Conservation (phyloP, 495 filamentous ascomycete species). For the Penicillium angulare region DNA sequence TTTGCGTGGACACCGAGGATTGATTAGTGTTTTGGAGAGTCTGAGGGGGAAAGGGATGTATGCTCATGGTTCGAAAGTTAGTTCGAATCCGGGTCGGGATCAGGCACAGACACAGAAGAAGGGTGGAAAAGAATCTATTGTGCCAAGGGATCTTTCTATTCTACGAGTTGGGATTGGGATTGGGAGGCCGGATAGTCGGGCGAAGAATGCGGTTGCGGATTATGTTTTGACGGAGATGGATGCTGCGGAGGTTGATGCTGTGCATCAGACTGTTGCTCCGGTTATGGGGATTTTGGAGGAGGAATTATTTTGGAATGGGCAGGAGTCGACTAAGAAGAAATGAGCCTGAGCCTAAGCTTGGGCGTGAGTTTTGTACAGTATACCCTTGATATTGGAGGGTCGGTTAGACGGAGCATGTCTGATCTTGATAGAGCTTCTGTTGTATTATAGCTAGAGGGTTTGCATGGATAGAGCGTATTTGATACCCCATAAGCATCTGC, state of each 20-base stretch:
- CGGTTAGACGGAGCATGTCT: no score
- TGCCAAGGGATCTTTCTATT: conserved; percentile 31
- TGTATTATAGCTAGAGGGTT: neutral
- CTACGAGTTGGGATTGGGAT: conserved; percentile 68
- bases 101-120: neutral
- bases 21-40: conserved; percentile 62
- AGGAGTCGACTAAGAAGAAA: no score
- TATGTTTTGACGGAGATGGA: conserved; percentile 70
- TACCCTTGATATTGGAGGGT: neutral
- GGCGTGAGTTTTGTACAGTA: conserved; percentile 5
- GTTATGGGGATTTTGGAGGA: conserved; percentile 52
- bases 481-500: conserved; percentile 22
- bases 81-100: neutral
- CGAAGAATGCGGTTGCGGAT: conserved; percentile 53
- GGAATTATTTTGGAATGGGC: conserved; percentile 33
- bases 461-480: conserved; percentile 6
- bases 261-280: conserved; percentile 47
- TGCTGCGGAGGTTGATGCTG: conserved; percentile 44
- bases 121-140: neutral
- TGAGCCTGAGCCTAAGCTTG: no score
- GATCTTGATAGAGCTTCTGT: neutral
- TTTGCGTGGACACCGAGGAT: conserved; percentile 72
- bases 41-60: conserved; percentile 39
- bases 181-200: conserved; percentile 61
- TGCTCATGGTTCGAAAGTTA: no score